Evolutionary conservation across 805 yeast species (phyloP), one percentile per base, ranked within the genome.

Genomic region (Yarrowia keelungensis): DNA sequence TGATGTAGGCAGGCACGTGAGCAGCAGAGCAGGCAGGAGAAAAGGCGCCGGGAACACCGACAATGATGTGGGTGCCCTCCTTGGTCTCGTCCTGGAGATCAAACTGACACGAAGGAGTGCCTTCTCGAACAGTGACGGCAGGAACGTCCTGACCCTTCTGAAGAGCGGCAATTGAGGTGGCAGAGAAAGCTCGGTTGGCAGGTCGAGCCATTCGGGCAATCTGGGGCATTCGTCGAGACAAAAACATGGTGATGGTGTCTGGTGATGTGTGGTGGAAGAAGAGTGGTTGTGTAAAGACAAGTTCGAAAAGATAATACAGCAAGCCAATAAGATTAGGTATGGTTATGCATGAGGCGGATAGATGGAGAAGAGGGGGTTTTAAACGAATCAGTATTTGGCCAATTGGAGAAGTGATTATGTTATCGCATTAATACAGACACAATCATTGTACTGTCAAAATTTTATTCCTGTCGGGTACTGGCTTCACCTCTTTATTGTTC

Each of bases 11-110:
- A 2, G 96, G 95, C 59, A 90, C 84, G 75, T 89, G 93, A 38
- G 83, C 77, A 35, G 87, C 86, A 42, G 91, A 82, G 77, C 97
- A 91, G 5, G 89, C 91, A 47, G 93, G 91, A 2, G 94, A 87
- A 76, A 87, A 91, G 0, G 97, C 97, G 46, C 95, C 90, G 51
- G 90, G 90, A 42, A 86, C 88, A 70, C 88, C 86, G 22, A 88
- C 81, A 47, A 89, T 78, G 46, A 89, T 73, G 51, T 83, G 80
- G 74, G 83, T 86, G n/a, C 89, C 89, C 69, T 70, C 15, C 26
- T 73, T 76, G 49, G 81, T 80, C 70, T 77, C 79, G 49, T 82
- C 81, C 36, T 89, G 85, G 64, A 89, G 79, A 75, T 87, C 82
- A 71, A 88, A 82, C 22, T 78, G 76, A 74, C 87, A 85, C 50